phyloP scores from a whole-genome alignment of 306 rosid genomes.

The Oemleria cerasiformis region DNA sequence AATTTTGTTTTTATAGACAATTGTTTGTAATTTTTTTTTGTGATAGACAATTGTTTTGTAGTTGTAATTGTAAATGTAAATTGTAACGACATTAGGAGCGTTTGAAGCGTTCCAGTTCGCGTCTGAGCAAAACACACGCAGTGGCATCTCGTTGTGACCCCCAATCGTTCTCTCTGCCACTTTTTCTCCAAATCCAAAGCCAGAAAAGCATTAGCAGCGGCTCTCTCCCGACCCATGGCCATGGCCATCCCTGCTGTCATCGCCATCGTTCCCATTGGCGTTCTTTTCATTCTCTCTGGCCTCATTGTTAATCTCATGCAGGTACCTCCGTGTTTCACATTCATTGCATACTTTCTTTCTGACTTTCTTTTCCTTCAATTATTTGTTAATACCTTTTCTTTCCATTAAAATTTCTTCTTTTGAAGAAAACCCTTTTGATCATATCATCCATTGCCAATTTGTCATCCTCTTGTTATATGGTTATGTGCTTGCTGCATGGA shows the following conservation, averaged over 20 bases:
- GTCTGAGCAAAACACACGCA: background rate
- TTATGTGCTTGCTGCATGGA: constrained; percentile 1
- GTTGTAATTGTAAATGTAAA: too few species aligned
- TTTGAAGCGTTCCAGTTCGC: constrained; percentile 14
- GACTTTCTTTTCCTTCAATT: too few species aligned
- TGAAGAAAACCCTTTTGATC: too few species aligned
- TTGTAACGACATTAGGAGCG: constrained; percentile 16
- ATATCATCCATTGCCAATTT: too few species aligned
- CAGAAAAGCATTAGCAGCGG: constrained; percentile 8
- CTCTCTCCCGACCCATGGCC: background rate
- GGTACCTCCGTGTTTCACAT: constrained; percentile 31
- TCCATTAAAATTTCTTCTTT: too few species aligned
- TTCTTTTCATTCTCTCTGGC: constrained; percentile 75
- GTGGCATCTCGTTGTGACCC: background rate
- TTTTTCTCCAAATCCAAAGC: background rate
- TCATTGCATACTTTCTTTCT: background rate
- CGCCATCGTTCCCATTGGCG: constrained; percentile 62
- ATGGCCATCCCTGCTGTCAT: constrained; percentile 77
- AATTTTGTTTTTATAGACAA: too few species aligned
- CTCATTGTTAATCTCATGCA: constrained; percentile 65
- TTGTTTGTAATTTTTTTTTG: too few species aligned
- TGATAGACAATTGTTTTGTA: too few species aligned
- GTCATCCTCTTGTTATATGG: background rate
- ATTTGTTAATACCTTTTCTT: too few species aligned
- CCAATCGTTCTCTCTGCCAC: constrained; percentile 6